Evolutionary conservation across 1,139 yeast genomes (phyloP).

Genomic region (Nakaseomyces bracarensis): DNA sequence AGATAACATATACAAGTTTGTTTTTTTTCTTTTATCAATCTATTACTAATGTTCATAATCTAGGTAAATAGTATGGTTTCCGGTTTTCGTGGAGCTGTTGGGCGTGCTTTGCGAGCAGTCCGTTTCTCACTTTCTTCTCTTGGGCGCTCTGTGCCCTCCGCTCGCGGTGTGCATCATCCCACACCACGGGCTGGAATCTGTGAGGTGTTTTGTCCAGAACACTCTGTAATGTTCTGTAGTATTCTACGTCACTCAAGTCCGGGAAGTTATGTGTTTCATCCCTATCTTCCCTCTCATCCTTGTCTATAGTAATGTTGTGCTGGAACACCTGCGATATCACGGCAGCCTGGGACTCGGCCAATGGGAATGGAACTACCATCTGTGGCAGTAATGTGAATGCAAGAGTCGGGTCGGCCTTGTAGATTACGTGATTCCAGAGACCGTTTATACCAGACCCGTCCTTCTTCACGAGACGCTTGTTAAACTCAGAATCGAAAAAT

Average conservation of each 20-base stretch:
- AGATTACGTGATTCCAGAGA: constrained; percentile 46
- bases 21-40: not conserved
- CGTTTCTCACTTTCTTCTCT: constrained; percentile 8
- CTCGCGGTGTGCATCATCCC: constrained; percentile 7
- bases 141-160: constrained; percentile 1
- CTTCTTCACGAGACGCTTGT: constrained; percentile 10
- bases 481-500: constrained; percentile 34
- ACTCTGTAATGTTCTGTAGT: constrained; percentile 5
- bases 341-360: constrained; percentile 52
- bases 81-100: constrained; percentile 1
- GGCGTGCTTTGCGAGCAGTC: constrained; percentile 6
- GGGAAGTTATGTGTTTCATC: constrained; percentile 6
- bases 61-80: constrained; percentile 6
- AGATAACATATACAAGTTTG: no score
- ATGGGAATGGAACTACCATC: constrained; percentile 49
- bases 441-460: constrained; percentile 40
- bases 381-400: constrained; percentile 47
- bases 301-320: constrained; percentile 33
- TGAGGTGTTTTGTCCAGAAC: not conserved
- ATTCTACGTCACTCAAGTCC: constrained; percentile 5
- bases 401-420: constrained; percentile 47
- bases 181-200: constrained; percentile 6
- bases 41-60: not conserved
- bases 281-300: not conserved
- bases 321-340: constrained; percentile 49